Base-by-base conservation (phyloP, 2,329 filamentous ascomycete species). In the Microdochium nivale region DNA sequence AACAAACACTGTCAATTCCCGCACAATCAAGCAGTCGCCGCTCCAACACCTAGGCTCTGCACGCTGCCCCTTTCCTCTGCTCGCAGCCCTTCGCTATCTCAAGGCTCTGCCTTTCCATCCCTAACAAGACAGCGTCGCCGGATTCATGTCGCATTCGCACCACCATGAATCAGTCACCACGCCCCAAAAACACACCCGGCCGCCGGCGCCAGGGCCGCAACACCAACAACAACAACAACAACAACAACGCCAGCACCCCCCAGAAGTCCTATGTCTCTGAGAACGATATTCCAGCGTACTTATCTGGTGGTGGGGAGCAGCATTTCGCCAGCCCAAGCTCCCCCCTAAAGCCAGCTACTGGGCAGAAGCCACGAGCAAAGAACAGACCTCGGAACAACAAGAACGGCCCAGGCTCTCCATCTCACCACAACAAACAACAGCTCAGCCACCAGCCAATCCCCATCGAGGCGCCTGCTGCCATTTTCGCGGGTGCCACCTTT, bases 401-500 rank as follows among this genome's bases (percentile, higher is more conserved):
- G 44, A 67, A 69, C 48, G 62, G 60, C 3, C 53, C 62, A 23
- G 58, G 62, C 1, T 77, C 78, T 8, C 74, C 76, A 7, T 71
- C 71, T 25, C 67, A 65, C 24, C 60, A 62, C 23, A 71, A 65
- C 19, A 62, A 65, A 19, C 71, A 67, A 25, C 70, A 70, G 23
- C 70, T 70, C 48, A 80, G 76, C 23, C 71, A 71, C 13, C 69
- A 71, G 11, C 71, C 75, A 49, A 70, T 70, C 27, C 64, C 72
- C 56, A 77, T 76, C 62, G 68, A 76, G 47, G 67, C 68, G 48
- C 68, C 68, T 27, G 70, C 70, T 48, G 75, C 81, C 54, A 84
- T 86, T 47, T 99, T 96, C 70, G 94, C 94, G 37, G 94, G 92
- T 14, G 87, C 92, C 32, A 95, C 90, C 4, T 99, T 97, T 67